These are phyloP conservation scores for Paraconiothyrium sp. DNA, from an alignment of 2,329 filamentous ascomycete genomes.

Conservation along the genomic window DNA sequence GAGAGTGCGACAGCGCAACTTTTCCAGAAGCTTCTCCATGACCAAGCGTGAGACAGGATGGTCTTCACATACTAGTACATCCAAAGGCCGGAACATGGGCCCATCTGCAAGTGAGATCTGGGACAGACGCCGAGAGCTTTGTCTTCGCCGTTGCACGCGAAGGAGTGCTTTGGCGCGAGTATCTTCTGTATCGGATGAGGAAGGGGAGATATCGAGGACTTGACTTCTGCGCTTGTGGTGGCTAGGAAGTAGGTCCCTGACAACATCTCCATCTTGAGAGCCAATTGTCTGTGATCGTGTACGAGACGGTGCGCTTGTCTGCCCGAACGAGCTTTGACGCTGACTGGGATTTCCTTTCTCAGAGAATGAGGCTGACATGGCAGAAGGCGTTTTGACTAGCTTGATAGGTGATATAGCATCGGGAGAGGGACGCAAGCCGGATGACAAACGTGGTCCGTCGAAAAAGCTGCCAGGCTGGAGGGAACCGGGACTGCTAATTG, in stretches of 20 bases:
- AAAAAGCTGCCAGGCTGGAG: constrained; percentile 76
- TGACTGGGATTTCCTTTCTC: constrained; percentile 48
- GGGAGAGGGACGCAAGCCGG: constrained; percentile 61
- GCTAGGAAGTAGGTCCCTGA: constrained; percentile 69
- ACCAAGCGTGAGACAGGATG: constrained; percentile 96
- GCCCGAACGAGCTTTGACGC: constrained; percentile 41
- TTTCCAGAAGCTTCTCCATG: constrained; percentile 98
- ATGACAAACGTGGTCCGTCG: constrained; percentile 71
- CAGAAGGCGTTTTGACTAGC: constrained; percentile 52
- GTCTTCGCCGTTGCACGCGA: constrained; percentile 90
- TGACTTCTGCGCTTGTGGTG: constrained; percentile 94
- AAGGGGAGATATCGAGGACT: constrained; percentile 95
- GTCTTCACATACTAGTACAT: constrained; percentile 96
- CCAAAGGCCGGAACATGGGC: constrained; percentile 87
- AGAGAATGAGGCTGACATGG: constrained; percentile 61
- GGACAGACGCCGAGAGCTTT: constrained; percentile 92
- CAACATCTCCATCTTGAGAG: constrained; percentile 87
- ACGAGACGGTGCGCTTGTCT: constrained; percentile 59
- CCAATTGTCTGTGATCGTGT: constrained; percentile 91
- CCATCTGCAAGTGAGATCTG: constrained; percentile 87
- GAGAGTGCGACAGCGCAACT: constrained; percentile 92
- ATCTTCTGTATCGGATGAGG: constrained; percentile 96
- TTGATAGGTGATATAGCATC: constrained; percentile 65
- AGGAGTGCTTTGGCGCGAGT: constrained; percentile 89
- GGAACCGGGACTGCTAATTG: constrained; percentile 68